Evolutionary conservation across 169 alveolate genomes (phyloP).

Genomic region (Cyclospora cayetanensis): DNA sequence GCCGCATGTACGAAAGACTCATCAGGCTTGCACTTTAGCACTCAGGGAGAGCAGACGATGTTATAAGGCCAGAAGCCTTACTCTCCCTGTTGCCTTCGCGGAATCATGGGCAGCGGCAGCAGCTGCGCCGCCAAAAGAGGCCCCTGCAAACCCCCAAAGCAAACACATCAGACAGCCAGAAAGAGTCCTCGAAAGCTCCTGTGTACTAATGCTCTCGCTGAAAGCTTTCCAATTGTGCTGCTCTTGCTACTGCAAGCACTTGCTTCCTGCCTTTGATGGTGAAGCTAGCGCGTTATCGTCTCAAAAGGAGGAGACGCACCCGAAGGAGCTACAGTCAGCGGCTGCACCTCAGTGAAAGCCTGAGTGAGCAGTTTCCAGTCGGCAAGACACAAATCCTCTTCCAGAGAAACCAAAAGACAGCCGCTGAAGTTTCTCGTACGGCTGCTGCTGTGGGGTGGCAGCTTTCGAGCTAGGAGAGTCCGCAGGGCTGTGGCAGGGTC

Average conservation of each 20-base stretch:
- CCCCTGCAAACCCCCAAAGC: not conserved
- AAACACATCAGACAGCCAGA: not conserved
- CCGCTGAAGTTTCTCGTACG: not conserved
- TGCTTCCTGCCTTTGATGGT: too few species aligned
- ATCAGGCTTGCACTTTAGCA: too few species aligned
- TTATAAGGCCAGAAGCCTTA: too few species aligned
- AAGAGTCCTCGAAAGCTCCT: not conserved
- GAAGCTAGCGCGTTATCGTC: too few species aligned
- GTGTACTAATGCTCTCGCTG: not conserved
- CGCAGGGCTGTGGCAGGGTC: constrained; percentile 37
- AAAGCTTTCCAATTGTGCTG: not conserved
- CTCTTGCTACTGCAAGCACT: not conserved
- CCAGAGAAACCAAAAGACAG: not conserved
- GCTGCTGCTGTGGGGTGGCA: constrained; percentile 5
- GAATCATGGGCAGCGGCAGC: not conserved
- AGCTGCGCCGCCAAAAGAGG: not conserved
- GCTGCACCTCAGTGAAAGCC: constrained; percentile 55
- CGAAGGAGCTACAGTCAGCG: constrained; percentile 3
- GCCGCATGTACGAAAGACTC: too few species aligned
- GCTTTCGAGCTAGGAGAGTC: not conserved
- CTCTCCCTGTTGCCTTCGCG: constrained; percentile 54
- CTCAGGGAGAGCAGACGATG: too few species aligned
- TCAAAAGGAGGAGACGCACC: constrained; percentile 12
- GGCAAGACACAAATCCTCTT: not conserved
- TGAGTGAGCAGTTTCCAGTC: not conserved